phyloP scores from a whole-genome alignment of 805 yeast species.

The Lachancea quebecensis region DNA sequence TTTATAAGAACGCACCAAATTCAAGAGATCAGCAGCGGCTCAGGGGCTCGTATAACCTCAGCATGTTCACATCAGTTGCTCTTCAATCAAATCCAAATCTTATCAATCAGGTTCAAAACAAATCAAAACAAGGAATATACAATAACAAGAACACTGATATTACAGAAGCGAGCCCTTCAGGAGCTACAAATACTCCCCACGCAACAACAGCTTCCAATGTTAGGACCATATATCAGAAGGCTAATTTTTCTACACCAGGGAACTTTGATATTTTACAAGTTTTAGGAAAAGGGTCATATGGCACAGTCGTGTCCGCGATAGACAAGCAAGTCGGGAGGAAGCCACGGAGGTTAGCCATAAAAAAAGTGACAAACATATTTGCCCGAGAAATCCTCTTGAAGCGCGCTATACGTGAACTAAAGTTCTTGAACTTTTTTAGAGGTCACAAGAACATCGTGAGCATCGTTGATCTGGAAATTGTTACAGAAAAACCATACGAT shows the following conservation, averaged over 20 bases:
- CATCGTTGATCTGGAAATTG: conserved; percentile 67
- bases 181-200: no score
- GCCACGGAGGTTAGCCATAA: conserved; percentile 55
- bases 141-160: neutral
- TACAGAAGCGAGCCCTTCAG: no score
- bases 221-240: conserved; percentile 40
- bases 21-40: no score
- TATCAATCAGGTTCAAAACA: conserved; percentile 1
- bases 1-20: no score
- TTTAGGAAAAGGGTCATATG: conserved; percentile 82
- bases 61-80: conserved; percentile 2
- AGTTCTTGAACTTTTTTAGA: conserved; percentile 70
- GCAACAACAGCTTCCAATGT: neutral
- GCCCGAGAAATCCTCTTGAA: conserved; percentile 58
- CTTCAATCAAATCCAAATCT: conserved; percentile 5
- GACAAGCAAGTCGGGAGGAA: conserved; percentile 23
- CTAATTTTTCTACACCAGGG: conserved; percentile 55
- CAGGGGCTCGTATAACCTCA: no score
- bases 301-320: conserved; percentile 71
- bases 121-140: neutral
- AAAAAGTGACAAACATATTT: conserved; percentile 70
- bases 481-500: conserved; percentile 58
- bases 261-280: conserved; percentile 51
- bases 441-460: conserved; percentile 82
- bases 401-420: conserved; percentile 78